phyloP scores from a whole-genome alignment of 2,329 filamentous ascomycete genomes.

The Ophiocordyceps camponoti-rufipedis region DNA sequence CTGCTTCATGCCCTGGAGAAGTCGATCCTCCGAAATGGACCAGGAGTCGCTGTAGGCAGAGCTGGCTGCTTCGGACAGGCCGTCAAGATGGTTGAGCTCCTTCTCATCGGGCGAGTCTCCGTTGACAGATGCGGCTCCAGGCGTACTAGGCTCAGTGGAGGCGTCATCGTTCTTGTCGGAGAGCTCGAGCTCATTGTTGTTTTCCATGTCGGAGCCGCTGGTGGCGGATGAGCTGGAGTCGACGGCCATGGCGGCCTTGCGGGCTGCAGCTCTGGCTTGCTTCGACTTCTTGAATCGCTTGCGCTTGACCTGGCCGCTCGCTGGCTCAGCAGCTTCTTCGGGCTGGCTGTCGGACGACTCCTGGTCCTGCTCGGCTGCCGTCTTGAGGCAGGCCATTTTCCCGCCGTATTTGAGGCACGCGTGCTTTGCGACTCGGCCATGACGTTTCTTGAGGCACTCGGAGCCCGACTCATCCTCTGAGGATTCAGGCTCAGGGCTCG shows the following conservation, averaged over 20 bases:
- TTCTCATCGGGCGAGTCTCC: slow-evolving; percentile 1
- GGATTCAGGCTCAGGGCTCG: not conserved
- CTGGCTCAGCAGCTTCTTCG: not conserved
- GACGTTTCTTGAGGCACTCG: slow-evolving; percentile 1
- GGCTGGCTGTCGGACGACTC: not conserved
- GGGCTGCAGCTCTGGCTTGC: not conserved
- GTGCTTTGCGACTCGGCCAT: not conserved
- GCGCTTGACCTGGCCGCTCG: not conserved
- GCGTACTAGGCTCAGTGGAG: slow-evolving; percentile 2
- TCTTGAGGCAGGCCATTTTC: too few relatives aligned
- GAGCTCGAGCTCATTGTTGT: not conserved
- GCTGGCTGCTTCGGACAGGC: not conserved
- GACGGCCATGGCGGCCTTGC: not conserved
- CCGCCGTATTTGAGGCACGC: not conserved
- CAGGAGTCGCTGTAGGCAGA: slow-evolving; percentile 5
- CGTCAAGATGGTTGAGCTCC: not conserved
- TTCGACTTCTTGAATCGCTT: not conserved
- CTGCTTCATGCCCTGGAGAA: slow-evolving; percentile 17
- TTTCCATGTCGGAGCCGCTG: not conserved
- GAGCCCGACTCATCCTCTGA: not conserved
- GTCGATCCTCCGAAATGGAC: slow-evolving; percentile 16
- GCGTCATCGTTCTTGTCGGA: slow-evolving; percentile 1
- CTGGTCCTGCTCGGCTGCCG: not conserved
- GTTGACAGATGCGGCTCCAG: slow-evolving; percentile 1
- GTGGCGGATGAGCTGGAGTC: not conserved